Conservation (phyloP, 1,284 basidiomycete species). For the Wallemia mellicola region DNA sequence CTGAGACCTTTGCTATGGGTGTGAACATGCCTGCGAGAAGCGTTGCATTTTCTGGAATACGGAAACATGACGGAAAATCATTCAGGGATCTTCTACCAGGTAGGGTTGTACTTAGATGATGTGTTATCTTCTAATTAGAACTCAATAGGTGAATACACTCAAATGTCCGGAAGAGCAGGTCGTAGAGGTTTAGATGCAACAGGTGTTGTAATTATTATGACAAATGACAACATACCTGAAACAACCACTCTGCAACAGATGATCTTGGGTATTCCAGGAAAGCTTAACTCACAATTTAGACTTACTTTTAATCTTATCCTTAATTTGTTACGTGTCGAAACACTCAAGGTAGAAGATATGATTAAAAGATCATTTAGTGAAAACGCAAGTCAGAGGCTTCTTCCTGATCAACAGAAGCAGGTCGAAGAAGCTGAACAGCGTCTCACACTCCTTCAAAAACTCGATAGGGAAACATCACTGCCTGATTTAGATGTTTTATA, state of each 20-base stretch:
- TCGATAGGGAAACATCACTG: conserved; percentile 36
- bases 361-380: conserved; percentile 98
- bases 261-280: conserved; percentile 75
- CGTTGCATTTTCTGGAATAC: conserved; percentile 80
- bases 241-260: conserved; percentile 48
- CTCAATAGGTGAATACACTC: conserved; percentile 83
- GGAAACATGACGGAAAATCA: conserved; percentile 79
- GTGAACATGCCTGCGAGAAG: conserved; percentile 98
- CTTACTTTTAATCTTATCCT: conserved; percentile 99
- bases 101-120: conserved; percentile 10
- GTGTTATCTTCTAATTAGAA: conserved; percentile 21
- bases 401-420: conserved; percentile 76
- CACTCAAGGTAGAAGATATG: conserved; percentile 93
- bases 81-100: conserved; percentile 39
- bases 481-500: conserved; percentile 47
- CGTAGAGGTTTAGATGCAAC: conserved; percentile 81
- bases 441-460: conserved; percentile 31
- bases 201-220: conserved; percentile 78
- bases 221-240: conserved; percentile 57
- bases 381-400: conserved; percentile 67
- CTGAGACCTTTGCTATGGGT: conserved; percentile 98
- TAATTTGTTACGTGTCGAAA: conserved; percentile 83
- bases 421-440: conserved; percentile 52
- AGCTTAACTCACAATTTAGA: conserved; percentile 86
- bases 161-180: conserved; percentile 96